Conservation (phyloP, 176 grass and related monocot species). For the Juncus effusus region DNA sequence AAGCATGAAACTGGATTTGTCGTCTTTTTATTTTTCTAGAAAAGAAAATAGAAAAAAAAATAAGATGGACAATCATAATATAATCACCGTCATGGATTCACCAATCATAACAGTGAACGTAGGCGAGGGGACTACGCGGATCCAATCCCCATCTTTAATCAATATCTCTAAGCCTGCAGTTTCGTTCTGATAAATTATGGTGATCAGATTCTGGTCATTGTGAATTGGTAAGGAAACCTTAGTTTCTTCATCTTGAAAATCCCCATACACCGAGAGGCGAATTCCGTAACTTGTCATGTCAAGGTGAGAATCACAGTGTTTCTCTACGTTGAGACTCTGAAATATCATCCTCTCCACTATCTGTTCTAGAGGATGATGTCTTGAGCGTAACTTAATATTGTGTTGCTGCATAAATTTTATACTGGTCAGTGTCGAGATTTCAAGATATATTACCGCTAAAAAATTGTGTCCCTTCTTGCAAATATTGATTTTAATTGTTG, state of each 20-base stretch:
- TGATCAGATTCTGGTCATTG: slow-evolving; percentile 25
- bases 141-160: slow-evolving; percentile 33
- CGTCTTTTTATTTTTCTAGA: neutral
- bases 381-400: slow-evolving; percentile 21
- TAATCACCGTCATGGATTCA: slow-evolving; percentile 23
- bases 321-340: slow-evolving; percentile 25
- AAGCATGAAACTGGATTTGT: no score
- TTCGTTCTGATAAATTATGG: slow-evolving; percentile 28
- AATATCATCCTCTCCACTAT: slow-evolving; percentile 34
- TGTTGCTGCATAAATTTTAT: neutral
- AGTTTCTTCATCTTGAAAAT: slow-evolving; percentile 16
- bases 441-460: no score
- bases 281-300: slow-evolving; percentile 23
- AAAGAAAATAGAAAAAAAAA: neutral
- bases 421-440: no score
- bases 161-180: slow-evolving; percentile 27
- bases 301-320: slow-evolving; percentile 23
- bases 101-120: slow-evolving; percentile 33
- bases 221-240: slow-evolving; percentile 20
- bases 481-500: no score
- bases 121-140: neutral
- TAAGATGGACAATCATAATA: no score
- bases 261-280: slow-evolving; percentile 22
- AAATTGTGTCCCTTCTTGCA: no score
- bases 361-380: slow-evolving; percentile 22